Percentiles rank a stretch among this genome's conserved stretches.
Conservation (phyloP, 148 eudicot species). For the Rhododendron ovatum region DNA sequence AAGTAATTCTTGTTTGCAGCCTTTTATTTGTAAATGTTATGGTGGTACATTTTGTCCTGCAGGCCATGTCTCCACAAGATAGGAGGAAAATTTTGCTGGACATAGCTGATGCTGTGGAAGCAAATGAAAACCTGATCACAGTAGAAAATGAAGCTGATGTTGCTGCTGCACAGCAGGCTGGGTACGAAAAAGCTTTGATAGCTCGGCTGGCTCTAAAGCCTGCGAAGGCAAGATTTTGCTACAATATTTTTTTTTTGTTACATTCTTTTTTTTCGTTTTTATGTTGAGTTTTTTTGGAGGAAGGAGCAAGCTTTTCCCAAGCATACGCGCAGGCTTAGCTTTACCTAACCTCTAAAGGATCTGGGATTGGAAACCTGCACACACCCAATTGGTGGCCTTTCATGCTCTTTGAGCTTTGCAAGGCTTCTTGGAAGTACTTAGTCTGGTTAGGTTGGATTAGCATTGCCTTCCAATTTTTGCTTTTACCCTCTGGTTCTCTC, state of each 20-base stretch:
- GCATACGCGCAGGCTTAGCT: background rate
- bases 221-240: conserved; percentile 58
- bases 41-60: conserved; percentile 17
- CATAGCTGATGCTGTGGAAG: conserved; percentile 84
- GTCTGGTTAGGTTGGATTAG: conserved; percentile 8
- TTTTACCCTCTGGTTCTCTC: conserved; percentile 4
- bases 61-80: conserved; percentile 73
- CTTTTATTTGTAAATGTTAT: background rate
- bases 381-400: conserved; percentile 2
- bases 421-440: background rate
- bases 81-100: conserved; percentile 66
- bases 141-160: conserved; percentile 82
- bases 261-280: background rate
- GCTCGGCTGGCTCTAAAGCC: conserved; percentile 77
- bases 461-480: background rate
- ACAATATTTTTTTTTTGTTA: background rate
- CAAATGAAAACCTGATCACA: conserved; percentile 51
- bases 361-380: background rate
- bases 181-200: conserved; percentile 72
- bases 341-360: background rate
- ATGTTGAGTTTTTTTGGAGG: no score
- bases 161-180: conserved; percentile 64
- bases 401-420: background rate
- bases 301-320: background rate
- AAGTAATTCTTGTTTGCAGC: background rate